These are phyloP conservation scores for Hepatocystis sp. DNA, from an alignment of 169 alveolate species.

Conservation along the genomic window DNA sequence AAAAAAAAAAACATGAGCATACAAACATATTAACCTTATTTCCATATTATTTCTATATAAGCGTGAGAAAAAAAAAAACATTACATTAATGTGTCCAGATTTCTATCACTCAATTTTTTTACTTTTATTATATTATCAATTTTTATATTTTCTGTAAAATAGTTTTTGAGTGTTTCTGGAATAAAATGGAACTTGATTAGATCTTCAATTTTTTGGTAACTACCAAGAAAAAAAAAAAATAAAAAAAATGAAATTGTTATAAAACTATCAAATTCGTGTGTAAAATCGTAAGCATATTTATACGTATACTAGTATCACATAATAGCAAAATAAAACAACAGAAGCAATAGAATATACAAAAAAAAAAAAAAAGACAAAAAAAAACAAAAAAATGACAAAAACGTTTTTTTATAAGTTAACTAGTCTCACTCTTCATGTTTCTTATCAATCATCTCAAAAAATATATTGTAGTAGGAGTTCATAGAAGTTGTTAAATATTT, in stretches of 20 bases:
- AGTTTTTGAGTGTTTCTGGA: constrained; percentile 23
- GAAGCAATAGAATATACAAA: too few species aligned
- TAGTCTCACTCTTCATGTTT: constrained; percentile 34
- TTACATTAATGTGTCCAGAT: constrained; percentile 52
- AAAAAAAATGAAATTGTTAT: too few species aligned
- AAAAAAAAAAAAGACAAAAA: too few species aligned
- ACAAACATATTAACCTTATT: background rate
- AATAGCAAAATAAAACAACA: too few species aligned
- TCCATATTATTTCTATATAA: background rate
- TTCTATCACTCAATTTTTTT: constrained; percentile 37
- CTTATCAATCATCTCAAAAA: constrained; percentile 22
- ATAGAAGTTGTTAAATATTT: constrained; percentile 32
- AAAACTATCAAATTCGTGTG: too few species aligned
- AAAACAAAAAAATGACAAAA: too few species aligned
- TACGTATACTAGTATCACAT: too few species aligned
- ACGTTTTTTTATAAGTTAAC: too few species aligned
- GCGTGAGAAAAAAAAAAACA: background rate
- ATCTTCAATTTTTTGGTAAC: constrained; percentile 28
- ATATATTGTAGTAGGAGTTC: constrained; percentile 47
- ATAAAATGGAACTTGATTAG: constrained; percentile 19
- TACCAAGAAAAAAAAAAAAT: background rate
- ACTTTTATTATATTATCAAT: constrained; percentile 65
- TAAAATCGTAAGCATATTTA: too few species aligned
- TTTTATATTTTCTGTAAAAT: constrained; percentile 56
- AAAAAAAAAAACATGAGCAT: background rate